Evolutionary conservation across 768 basidiomycete genomes (phyloP).

Genomic region (Kwoniella europaea): DNA sequence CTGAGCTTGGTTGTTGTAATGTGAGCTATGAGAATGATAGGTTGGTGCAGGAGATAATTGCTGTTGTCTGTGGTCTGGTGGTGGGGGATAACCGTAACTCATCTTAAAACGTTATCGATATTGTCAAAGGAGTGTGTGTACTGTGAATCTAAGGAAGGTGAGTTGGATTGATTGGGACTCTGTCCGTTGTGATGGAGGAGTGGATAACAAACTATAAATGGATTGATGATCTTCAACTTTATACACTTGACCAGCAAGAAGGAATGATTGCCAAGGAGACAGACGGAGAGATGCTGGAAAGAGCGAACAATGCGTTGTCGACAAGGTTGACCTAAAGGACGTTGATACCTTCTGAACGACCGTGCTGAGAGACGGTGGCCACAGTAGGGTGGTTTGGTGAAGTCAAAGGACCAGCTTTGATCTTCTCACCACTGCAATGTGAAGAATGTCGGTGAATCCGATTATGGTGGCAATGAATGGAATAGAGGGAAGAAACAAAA

Average conservation of each 20-base stretch:
- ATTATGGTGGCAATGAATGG: not conserved
- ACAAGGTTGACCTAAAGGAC: not conserved
- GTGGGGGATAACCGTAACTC: constrained; percentile 14
- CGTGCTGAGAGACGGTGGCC: not conserved
- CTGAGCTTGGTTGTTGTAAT: not conserved
- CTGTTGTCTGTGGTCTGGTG: not conserved
- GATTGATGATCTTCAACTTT: not conserved
- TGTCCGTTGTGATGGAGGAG: not conserved
- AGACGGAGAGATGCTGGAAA: not conserved
- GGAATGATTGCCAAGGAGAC: constrained; percentile 3
- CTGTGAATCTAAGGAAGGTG: not conserved
- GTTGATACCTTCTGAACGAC: not conserved
- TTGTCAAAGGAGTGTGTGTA: constrained; percentile 6
- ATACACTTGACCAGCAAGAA: not conserved
- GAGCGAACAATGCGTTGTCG: constrained; percentile 7
- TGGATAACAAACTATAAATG: too few species aligned
- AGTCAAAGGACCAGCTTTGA: not conserved
- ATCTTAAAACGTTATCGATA: not conserved
- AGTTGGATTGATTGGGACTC: not conserved
- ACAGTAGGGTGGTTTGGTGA: not conserved
- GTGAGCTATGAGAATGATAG: constrained; percentile 2
- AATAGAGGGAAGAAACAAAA: not conserved
- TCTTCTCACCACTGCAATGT: not conserved
- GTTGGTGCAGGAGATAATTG: constrained; percentile 9
- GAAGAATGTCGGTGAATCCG: not conserved